Percentiles rank a stretch among this genome's conserved stretches.
Evolutionary conservation across 2,329 filamentous ascomycete species (phyloP).

Genomic region (Fusarium palustre): DNA sequence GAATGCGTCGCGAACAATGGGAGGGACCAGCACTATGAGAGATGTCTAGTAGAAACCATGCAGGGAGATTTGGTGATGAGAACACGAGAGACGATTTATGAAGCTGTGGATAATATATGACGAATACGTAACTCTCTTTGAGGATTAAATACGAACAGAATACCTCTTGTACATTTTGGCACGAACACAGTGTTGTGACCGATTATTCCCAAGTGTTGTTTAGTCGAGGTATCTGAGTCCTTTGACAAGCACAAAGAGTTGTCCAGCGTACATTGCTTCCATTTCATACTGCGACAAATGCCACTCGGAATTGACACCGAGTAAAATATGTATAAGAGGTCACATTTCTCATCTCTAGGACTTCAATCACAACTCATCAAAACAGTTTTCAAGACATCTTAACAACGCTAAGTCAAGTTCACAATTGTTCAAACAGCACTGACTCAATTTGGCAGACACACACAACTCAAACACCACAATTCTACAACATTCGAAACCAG

Average conservation of each 20-base stretch:
- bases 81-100: slow-evolving; percentile 35
- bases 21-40: slow-evolving; percentile 72
- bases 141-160: background rate
- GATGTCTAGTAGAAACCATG: background rate
- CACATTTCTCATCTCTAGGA: background rate
- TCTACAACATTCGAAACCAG: background rate
- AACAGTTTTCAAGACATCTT: background rate
- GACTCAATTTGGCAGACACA: background rate
- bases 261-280: background rate
- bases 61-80: slow-evolving; percentile 9
- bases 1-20: slow-evolving; percentile 83
- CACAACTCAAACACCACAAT: background rate
- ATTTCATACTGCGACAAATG: background rate
- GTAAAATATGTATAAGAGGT: background rate
- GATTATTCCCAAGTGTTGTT: rapidly evolving
- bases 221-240: background rate
- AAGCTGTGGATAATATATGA: background rate
- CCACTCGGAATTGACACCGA: background rate
- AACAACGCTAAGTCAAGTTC: background rate
- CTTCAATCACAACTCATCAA: background rate
- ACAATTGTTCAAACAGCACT: background rate
- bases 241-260: background rate
- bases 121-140: background rate
- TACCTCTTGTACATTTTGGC: too few relatives aligned
- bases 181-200: rapidly evolving